These are phyloP conservation scores for Mycosarcoma mackinlayi DNA, from an alignment of 1,284 basidiomycete genomes.

Conservation along the genomic window DNA sequence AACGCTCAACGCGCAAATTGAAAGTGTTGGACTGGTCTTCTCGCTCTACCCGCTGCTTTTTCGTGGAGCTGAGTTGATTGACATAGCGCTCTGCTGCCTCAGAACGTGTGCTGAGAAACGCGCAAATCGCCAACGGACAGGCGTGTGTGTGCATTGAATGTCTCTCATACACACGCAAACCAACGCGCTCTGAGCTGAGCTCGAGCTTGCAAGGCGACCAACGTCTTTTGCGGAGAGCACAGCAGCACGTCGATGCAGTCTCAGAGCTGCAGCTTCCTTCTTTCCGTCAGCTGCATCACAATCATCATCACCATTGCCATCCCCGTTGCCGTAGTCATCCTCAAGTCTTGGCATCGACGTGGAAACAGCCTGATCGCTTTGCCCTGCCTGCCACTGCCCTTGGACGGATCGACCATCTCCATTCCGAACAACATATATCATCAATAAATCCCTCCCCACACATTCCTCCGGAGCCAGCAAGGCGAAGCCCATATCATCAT, in stretches of 20 bases:
- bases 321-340: not conserved
- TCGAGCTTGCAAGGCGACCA: no score
- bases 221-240: not conserved
- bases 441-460: not conserved
- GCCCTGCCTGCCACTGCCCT: no score
- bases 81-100: constrained; percentile 1
- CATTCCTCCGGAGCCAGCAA: not conserved
- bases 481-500: no score
- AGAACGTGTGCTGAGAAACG: not conserved
- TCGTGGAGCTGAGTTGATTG: not conserved
- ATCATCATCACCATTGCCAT: not conserved
- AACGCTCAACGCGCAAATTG: not conserved
- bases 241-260: not conserved
- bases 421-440: not conserved
- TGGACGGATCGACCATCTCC: no score
- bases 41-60: not conserved
- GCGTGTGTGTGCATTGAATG: not conserved
- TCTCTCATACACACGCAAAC: not conserved
- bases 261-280: not conserved
- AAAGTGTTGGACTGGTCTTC: constrained; percentile 4
- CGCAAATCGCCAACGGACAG: no score
- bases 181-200: not conserved
- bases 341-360: not conserved
- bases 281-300: not conserved
- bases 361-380: no score